phyloP scores from a whole-genome alignment of 495 filamentous ascomycete genomes.

The Penicillium silybi region DNA sequence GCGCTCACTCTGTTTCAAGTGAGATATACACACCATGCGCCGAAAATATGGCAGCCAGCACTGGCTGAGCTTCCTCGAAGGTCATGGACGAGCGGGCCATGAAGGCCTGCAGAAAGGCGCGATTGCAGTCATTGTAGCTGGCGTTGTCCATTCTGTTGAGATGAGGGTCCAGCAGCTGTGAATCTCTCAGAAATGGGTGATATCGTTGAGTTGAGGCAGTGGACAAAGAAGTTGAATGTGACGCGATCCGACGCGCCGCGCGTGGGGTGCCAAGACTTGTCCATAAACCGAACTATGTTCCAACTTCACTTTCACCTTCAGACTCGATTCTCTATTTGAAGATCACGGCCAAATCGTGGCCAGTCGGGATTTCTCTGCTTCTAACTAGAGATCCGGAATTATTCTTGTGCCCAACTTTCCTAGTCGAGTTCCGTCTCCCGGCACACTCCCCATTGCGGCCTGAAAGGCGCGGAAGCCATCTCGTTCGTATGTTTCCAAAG shows the following conservation, averaged over 20 bases:
- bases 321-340: not conserved
- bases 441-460: no score
- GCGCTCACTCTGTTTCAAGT: not conserved
- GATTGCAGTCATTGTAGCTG: conserved; percentile 64
- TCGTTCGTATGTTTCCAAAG: no score
- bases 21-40: conserved; percentile 38
- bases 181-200: not conserved
- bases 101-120: conserved; percentile 92
- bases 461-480: no score
- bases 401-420: no score
- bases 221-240: conserved; percentile 3
- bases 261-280: conserved; percentile 16
- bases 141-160: not conserved
- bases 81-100: conserved; percentile 74
- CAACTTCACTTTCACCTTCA: not conserved
- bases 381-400: no score
- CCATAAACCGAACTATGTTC: not conserved
- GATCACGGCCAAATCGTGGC: no score
- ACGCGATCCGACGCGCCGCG: conserved; percentile 19
- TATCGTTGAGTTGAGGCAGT: not conserved
- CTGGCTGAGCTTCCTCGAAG: conserved; percentile 62
- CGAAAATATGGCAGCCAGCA: conserved; percentile 73
- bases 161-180: not conserved
- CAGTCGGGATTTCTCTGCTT: no score
- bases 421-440: no score